Base-by-base conservation (phyloP, 148 eudicot species). In the Salicornia ramosissima region DNA sequence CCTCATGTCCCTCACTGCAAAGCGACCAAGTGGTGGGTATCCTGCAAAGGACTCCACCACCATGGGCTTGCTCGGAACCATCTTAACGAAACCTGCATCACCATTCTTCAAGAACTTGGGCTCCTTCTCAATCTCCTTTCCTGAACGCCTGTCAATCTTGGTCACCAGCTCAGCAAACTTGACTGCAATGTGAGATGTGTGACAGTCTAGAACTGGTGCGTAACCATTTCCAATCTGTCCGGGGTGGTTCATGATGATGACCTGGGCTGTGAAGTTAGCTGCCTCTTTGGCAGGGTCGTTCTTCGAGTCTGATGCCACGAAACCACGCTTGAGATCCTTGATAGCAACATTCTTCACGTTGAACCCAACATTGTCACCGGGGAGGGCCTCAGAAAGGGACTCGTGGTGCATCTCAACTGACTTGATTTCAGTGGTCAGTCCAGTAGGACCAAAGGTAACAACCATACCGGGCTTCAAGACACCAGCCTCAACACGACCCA, bases 141-240 rank as follows among this genome's bases (percentile, higher is more conserved):
- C n/a, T n/a, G n/a, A n/a, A n/a, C n/a, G n/a, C n/a, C n/a, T n/a
- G n/a, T n/a, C n/a, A n/a, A n/a, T n/a, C n/a, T n/a, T n/a, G n/a
- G n/a, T n/a, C n/a, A n/a, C n/a, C n/a, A n/a, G n/a, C n/a, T n/a
- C n/a, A n/a, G n/a, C n/a, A n/a, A n/a, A n/a, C n/a, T n/a, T n/a
- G n/a, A n/a, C n/a, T n/a, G n/a, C n/a, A n/a, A n/a, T n/a, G 77
- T 80, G 81, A 43, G 78, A 79, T 28, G 81, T 79, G 78, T 78
- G 81, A 66, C 81, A 79, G 15, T 79, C 78, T 6, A 79, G 67
- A 45, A 79, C 81, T 26, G 78, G 81, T 25, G 78, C 75, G 6
- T 78, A 78, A 13, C 80, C 80, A 25, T 78, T 78, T 61, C 77
- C 77, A 21, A 78, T 78, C 65, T 78, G 80, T 11, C 80, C 77